These are phyloP conservation scores for Dactylis glomerata DNA, from an alignment of 176 grass and related monocot species.

Conservation along the genomic window DNA sequence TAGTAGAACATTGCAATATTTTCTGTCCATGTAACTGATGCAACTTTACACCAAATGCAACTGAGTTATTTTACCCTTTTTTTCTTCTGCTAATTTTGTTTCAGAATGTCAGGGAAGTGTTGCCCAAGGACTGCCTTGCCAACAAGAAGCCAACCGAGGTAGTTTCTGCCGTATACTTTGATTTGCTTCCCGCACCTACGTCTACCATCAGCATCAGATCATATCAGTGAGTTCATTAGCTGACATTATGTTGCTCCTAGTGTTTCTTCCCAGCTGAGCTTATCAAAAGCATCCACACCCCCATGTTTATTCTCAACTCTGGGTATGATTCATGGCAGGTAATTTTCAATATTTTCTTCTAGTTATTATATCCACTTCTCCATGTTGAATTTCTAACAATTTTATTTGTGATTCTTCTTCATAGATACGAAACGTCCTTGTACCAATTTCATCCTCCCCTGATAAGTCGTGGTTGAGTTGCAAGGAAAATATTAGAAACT, in stretches of 20 bases:
- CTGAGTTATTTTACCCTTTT: not conserved
- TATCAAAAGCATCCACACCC: constrained; percentile 48
- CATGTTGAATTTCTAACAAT: not conserved
- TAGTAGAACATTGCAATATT: not conserved
- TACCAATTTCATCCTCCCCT: constrained; percentile 23
- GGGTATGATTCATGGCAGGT: constrained; percentile 80
- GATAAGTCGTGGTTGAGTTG: constrained; percentile 40
- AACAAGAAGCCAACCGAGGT: constrained; percentile 33
- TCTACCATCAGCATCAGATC: not conserved
- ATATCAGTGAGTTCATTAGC: not conserved
- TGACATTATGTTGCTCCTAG: constrained; percentile 25
- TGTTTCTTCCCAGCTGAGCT: constrained; percentile 69
- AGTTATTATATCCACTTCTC: not conserved
- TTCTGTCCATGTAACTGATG: not conserved
- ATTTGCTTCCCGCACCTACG: not conserved
- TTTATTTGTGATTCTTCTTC: not conserved
- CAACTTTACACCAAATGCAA: not conserved
- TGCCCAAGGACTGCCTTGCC: constrained; percentile 44
- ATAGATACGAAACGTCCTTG: constrained; percentile 43
- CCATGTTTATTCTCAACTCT: constrained; percentile 60
- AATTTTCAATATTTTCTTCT: not conserved
- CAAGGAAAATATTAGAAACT: constrained; percentile 42
- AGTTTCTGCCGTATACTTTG: not conserved
- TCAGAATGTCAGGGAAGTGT: constrained; percentile 49
- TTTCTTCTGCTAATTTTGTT: not conserved